Evolutionary conservation across 768 basidiomycete genomes (phyloP).

Genomic region (Hysterangium stoloniferum): DNA sequence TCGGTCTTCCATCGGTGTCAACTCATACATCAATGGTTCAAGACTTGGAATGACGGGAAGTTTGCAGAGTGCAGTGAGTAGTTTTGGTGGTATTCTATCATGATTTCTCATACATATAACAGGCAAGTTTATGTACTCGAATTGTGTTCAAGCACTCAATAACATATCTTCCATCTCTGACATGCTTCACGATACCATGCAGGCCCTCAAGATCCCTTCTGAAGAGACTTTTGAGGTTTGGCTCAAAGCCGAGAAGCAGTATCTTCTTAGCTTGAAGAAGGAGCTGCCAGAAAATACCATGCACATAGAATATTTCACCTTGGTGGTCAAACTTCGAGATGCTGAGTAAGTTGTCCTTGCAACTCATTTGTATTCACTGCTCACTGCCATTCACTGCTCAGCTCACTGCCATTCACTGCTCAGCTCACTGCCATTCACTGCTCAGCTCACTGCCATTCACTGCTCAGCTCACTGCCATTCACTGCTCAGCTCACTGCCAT

Average conservation of each 20-base stretch:
- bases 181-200: not conserved
- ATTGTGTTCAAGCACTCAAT: not conserved
- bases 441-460: no score
- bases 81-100: not conserved
- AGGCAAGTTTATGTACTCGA: not conserved
- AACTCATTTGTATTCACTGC: no score
- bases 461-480: no score
- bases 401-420: no score
- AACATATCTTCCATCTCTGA: not conserved
- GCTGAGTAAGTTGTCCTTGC: not conserved
- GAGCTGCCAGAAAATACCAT: not conserved
- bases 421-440: no score
- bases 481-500: no score
- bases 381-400: no score
- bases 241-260: not conserved
- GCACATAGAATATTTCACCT: not conserved
- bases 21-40: constrained; percentile 18
- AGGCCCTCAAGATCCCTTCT: not conserved
- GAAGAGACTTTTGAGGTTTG: not conserved
- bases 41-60: constrained; percentile 18
- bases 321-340: not conserved
- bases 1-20: constrained; percentile 23
- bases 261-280: not conserved
- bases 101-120: not conserved
- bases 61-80: constrained; percentile 18